Evolutionary conservation across 768 basidiomycete genomes (phyloP).

Genomic region (Tricholoma bakamatsutake): DNA sequence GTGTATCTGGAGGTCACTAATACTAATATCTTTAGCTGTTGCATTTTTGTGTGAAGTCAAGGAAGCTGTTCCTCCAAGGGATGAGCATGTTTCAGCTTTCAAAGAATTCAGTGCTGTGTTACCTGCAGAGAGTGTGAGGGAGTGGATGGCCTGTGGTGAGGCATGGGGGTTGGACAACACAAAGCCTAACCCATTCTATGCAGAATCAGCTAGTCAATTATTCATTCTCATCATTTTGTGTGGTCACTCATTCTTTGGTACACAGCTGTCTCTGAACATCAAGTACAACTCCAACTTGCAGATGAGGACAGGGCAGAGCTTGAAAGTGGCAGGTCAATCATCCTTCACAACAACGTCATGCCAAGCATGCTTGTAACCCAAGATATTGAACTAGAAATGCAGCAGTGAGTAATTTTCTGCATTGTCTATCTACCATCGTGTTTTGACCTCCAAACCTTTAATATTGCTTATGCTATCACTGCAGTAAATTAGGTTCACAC

Average conservation of each 20-base stretch:
- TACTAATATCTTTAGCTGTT: not conserved
- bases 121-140: not conserved
- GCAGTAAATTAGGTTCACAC: not conserved
- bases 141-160: not conserved
- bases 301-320: constrained; percentile 7
- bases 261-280: constrained; percentile 2
- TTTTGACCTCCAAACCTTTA: constrained; percentile 1
- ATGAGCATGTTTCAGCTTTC: constrained; percentile 8
- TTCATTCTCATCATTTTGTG: not conserved
- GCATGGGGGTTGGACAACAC: too few species aligned
- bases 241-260: not conserved
- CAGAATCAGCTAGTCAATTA: not conserved
- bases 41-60: constrained; percentile 4
- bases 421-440: not conserved
- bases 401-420: constrained; percentile 5
- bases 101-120: constrained; percentile 5
- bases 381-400: constrained; percentile 13
- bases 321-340: not conserved
- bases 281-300: constrained; percentile 4
- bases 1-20: not conserved
- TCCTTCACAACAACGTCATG: constrained; percentile 4
- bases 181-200: too few species aligned
- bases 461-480: not conserved
- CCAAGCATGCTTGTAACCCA: not conserved
- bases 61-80: constrained; percentile 2